A percentile compares a stretch with the other conserved stretches of the same genome.
Evolutionary conservation across 768 basidiomycete species (phyloP).

Genomic region (Boletellus emodensis): DNA sequence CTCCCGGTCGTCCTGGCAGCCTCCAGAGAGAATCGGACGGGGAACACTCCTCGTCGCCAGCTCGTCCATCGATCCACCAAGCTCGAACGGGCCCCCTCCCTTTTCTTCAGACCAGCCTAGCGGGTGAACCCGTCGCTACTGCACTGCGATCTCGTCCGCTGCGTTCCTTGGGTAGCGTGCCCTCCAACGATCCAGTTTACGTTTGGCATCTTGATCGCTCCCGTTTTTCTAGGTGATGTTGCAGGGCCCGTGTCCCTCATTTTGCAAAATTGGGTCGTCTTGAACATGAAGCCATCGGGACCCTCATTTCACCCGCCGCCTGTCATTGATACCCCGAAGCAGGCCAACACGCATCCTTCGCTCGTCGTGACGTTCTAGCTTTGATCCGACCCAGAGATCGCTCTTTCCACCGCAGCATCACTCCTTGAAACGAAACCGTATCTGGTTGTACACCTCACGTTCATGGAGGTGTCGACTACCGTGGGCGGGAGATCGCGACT

Average conservation of each 20-base stretch:
- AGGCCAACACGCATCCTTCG: constrained; percentile 9
- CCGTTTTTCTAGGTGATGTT: constrained; percentile 9
- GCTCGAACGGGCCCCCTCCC: not conserved
- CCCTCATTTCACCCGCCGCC: constrained; percentile 5
- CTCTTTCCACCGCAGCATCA: constrained; percentile 9
- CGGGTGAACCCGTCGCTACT: not conserved
- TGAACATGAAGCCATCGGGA: constrained; percentile 4
- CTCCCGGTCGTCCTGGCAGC: not conserved
- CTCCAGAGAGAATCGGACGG: constrained; percentile 8
- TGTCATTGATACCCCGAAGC: constrained; percentile 1
- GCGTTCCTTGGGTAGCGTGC: constrained; percentile 14
- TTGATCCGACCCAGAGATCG: constrained; percentile 29
- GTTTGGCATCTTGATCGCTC: constrained; percentile 17
- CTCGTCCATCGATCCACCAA: not conserved
- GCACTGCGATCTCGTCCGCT: not conserved
- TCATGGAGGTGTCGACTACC: constrained; percentile 7
- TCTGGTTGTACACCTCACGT: constrained; percentile 6
- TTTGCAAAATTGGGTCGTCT: constrained; percentile 8
- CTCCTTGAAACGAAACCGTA: constrained; percentile 9
- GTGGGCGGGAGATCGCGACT: constrained; percentile 14
- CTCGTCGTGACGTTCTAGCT: constrained; percentile 9
- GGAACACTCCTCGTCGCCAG: not conserved
- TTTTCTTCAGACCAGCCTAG: no score
- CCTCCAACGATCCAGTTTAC: constrained; percentile 23
- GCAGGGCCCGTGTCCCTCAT: constrained; percentile 6